Percentiles rank a stretch among this genome's conserved stretches.
phyloP scores from a whole-genome alignment of 306 rosid species.

The Styphnolobium japonicum region DNA sequence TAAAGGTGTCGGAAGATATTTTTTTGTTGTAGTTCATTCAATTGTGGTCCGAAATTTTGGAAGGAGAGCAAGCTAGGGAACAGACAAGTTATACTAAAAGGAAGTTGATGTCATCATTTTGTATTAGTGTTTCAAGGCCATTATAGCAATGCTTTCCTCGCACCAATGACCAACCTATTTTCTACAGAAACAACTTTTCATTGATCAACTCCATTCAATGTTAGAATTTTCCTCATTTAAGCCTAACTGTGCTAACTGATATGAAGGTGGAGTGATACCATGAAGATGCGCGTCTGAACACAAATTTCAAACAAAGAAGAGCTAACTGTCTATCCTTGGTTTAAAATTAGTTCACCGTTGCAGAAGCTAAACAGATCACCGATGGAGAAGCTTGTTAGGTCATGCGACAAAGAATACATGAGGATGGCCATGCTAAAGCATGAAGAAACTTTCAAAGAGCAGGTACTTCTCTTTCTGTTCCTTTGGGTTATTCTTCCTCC shows the following conservation, averaged over 20 bases:
- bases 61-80: constrained; percentile 32
- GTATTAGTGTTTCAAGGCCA: constrained; percentile 32
- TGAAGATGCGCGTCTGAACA: constrained; percentile 23
- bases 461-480: constrained; percentile 49
- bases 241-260: constrained; percentile 19
- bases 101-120: constrained; percentile 51
- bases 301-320: constrained; percentile 20
- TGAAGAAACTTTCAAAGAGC: constrained; percentile 88
- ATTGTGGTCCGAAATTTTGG: constrained; percentile 62
- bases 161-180: constrained; percentile 19
- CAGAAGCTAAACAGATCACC: constrained; percentile 17
- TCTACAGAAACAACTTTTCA: constrained; percentile 28
- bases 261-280: constrained; percentile 28
- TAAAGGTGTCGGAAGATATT: constrained; percentile 50
- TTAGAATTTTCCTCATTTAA: constrained; percentile 34
- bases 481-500: not conserved
- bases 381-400: constrained; percentile 74
- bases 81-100: constrained; percentile 52
- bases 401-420: constrained; percentile 77
- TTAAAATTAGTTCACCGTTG: not conserved
- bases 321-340: constrained; percentile 3
- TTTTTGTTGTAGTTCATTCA: constrained; percentile 37
- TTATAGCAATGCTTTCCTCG: constrained; percentile 14
- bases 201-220: constrained; percentile 21
- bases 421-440: constrained; percentile 89